Percentiles rank a stretch among this genome's conserved stretches.
phyloP scores from a whole-genome alignment of 1,284 basidiomycete species.

The Cystobasidiaceae sp. region DNA sequence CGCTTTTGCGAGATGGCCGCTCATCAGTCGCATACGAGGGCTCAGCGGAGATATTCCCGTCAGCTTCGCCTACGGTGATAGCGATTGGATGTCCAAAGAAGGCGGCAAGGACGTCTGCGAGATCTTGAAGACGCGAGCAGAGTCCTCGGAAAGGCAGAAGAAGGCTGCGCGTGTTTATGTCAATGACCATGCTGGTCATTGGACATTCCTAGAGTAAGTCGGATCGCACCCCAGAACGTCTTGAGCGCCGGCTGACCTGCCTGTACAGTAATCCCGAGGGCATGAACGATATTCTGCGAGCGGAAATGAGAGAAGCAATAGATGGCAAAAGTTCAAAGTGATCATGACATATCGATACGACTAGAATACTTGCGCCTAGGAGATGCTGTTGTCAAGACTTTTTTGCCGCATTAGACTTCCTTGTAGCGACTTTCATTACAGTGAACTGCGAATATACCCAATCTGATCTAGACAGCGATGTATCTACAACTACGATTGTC shows the following conservation, averaged over 20 bases:
- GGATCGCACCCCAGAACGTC: not conserved
- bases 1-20: slow-evolving; percentile 73
- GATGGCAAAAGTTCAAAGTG: not conserved
- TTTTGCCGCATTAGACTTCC: too few species aligned
- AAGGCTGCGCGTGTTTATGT: slow-evolving; percentile 8
- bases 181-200: slow-evolving; percentile 28
- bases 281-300: slow-evolving; percentile 19
- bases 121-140: slow-evolving; percentile 17
- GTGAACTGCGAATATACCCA: too few species aligned
- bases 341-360: too few species aligned
- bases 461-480: too few species aligned
- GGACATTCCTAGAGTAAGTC: slow-evolving; percentile 24
- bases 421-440: too few species aligned
- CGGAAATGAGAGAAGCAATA: slow-evolving; percentile 21
- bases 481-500: too few species aligned
- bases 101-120: slow-evolving; percentile 21
- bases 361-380: too few species aligned
- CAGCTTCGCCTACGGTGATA: slow-evolving; percentile 32
- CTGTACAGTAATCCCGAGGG: slow-evolving; percentile 16
- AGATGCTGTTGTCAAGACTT: too few species aligned
- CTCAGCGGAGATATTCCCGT: slow-evolving; percentile 51
- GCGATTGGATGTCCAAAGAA: slow-evolving; percentile 34
- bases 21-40: slow-evolving; percentile 68
- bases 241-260: not conserved
- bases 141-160: slow-evolving; percentile 3